Percentiles rank a stretch among this genome's conserved stretches.
These are phyloP conservation scores for Trematosphaeria pertusa DNA, from an alignment of 2,329 filamentous ascomycete genomes.

Conservation along the genomic window DNA sequence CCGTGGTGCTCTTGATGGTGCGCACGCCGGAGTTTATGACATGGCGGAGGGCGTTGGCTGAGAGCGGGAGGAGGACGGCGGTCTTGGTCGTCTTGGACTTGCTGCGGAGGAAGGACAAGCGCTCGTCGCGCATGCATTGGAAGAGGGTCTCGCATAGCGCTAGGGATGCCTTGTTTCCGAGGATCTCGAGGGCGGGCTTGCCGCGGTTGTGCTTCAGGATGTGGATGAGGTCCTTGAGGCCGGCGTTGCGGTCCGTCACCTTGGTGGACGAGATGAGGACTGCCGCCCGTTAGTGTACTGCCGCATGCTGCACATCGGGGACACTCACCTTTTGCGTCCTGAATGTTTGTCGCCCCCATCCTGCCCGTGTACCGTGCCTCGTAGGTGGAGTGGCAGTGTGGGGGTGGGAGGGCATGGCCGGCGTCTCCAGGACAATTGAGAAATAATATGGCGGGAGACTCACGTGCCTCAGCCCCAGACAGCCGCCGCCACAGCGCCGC, in stretches of 20 bases:
- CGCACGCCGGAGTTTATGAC: constrained; percentile 73
- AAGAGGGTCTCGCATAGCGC: constrained; percentile 84
- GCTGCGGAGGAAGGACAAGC: constrained; percentile 64
- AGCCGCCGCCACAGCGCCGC: neutral
- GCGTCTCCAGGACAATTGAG: too few species aligned
- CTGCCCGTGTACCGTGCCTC: constrained; percentile 15
- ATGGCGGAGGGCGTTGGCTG: constrained; percentile 74
- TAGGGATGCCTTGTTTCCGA: constrained; percentile 82
- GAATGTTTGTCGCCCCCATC: constrained; percentile 43
- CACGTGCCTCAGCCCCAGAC: neutral
- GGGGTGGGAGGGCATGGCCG: constrained; percentile 17
- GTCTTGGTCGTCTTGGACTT: constrained; percentile 49
- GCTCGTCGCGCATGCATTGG: constrained; percentile 70
- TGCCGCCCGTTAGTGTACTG: constrained; percentile 23
- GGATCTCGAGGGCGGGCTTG: constrained; percentile 48
- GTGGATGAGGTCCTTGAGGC: constrained; percentile 62
- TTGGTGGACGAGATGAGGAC: constrained; percentile 38
- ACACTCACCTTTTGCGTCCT: constrained; percentile 44
- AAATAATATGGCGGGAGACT: too few species aligned
- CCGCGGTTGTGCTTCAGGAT: constrained; percentile 62
- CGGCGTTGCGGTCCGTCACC: constrained; percentile 56
- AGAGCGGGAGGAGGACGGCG: constrained; percentile 67
- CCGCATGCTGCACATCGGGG: neutral
- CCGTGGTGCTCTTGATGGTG: constrained; percentile 76
- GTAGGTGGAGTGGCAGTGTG: constrained; percentile 12